A percentile compares a stretch with the other conserved stretches of the same genome.
These are phyloP conservation scores for Vitis labrusca DNA, from an alignment of 164 flowering plant genomes.

Conservation along the genomic window DNA sequence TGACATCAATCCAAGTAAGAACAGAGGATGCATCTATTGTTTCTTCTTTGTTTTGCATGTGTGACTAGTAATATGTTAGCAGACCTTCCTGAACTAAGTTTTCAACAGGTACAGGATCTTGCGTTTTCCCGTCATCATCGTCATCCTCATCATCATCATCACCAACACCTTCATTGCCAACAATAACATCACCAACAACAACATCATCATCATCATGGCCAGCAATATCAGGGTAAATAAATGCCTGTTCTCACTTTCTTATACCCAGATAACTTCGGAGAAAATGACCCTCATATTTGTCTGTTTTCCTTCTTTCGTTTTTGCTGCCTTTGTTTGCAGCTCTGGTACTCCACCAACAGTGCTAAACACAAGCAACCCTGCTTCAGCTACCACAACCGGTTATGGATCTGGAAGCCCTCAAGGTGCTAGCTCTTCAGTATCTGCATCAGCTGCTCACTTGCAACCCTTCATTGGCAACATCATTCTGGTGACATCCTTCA, in stretches of 20 bases:
- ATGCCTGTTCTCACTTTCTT: too few species aligned
- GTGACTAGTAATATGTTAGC: background rate
- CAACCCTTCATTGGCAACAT: conserved; percentile 26
- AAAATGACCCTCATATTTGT: too few species aligned
- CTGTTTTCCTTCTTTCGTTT: too few species aligned
- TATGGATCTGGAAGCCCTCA: conserved; percentile 53
- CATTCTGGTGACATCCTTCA: conserved; percentile 26
- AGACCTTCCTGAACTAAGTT: conserved; percentile 3
- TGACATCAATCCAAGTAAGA: conserved; percentile 84
- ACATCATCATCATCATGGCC: conserved; percentile 14
- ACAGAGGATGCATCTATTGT: background rate
- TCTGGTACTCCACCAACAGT: conserved; percentile 36
- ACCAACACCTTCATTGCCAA: conserved; percentile 9
- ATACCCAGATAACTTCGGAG: too few species aligned
- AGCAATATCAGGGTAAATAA: conserved; percentile 20
- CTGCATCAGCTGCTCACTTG: conserved; percentile 23
- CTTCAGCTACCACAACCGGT: conserved; percentile 26
- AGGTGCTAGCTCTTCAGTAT: conserved; percentile 22
- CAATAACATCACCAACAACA: conserved; percentile 12
- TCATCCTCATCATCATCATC: conserved; percentile 32
- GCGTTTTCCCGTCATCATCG: conserved; percentile 54
- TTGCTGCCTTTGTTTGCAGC: conserved; percentile 29
- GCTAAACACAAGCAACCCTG: conserved; percentile 46
- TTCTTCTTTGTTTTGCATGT: background rate
- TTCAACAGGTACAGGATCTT: conserved; percentile 65